Evolutionary conservation across 768 basidiomycete species (phyloP).

Genomic region (Rhodocollybia butyracea): DNA sequence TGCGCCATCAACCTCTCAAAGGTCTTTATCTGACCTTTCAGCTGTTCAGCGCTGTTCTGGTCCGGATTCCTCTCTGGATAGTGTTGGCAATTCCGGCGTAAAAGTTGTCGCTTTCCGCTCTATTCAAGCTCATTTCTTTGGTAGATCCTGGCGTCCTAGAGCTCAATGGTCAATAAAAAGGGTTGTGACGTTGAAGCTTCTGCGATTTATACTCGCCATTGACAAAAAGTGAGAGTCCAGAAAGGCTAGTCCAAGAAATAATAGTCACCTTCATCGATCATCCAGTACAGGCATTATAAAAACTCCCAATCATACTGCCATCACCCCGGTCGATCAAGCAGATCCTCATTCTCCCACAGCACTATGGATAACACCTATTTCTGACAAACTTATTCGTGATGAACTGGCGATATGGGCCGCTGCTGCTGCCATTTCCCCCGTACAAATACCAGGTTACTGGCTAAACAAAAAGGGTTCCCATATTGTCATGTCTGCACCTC

Average conservation of each 20-base stretch:
- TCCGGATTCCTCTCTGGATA: constrained; percentile 48
- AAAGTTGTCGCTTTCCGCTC: not conserved
- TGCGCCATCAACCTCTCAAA: constrained; percentile 46
- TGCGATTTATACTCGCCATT: constrained; percentile 11
- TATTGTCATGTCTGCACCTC: constrained; percentile 30
- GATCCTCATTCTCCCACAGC: constrained; percentile 42
- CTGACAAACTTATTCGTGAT: constrained; percentile 40
- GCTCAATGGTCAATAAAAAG: constrained; percentile 40
- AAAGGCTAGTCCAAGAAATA: not conserved
- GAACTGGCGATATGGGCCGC: constrained; percentile 39
- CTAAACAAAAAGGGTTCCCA: constrained; percentile 36
- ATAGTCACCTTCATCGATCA: not conserved
- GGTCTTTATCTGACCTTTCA: constrained; percentile 43
- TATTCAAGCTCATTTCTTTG: not conserved
- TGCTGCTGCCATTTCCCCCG: constrained; percentile 35
- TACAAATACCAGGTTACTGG: constrained; percentile 57
- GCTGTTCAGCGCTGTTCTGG: constrained; percentile 31
- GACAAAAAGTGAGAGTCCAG: constrained; percentile 21
- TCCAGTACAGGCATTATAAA: constrained; percentile 32
- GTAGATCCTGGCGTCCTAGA: constrained; percentile 40
- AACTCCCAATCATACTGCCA: constrained; percentile 34
- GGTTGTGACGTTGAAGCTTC: not conserved
- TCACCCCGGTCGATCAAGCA: constrained; percentile 35
- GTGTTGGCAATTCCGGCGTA: constrained; percentile 36
- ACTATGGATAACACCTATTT: constrained; percentile 46